Evolutionary conservation across 331 rosid genomes (phyloP), one percentile per base, ranked within the genome.

Genomic region (Telfairia occidentalis): DNA sequence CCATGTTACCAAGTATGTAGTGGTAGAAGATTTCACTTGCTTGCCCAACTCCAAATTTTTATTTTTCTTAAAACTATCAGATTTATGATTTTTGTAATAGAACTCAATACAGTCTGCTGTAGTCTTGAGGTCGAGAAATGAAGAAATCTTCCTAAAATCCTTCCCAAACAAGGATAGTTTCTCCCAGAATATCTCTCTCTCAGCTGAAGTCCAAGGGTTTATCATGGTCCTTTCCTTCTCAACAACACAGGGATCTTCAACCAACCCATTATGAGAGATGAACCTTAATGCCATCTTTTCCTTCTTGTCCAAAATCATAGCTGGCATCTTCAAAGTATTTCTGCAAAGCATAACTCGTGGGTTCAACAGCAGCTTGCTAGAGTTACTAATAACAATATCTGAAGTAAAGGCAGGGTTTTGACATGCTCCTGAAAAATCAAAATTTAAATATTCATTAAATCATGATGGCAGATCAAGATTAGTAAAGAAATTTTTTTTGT

Each of bases 81-180:
- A 89, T 66, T 92, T 96, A 73, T 92, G 99, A 57, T 92, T 88
- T 77, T 90, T 96, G 89, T 96, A 96, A 80, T 96, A 96, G 81
- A 90, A 96, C 78, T 96, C 92, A 8, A 96, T 87, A 86, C 97
- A 96, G 69, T 96, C 99, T 0, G 99, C 99, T 13, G 89, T 92
- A 70, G 99, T 92, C 86, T 90, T 96, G 87, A 90, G 97, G 63
- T 85, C 87, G 24, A 96, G 89, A 76, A 84, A 96, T 37, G 92
- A 90, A 46, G 99, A 86, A 67, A 96, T 87, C 82, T 85, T 92
- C 30, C 84, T 78, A 67, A 96, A 96, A 78, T 96, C 92, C 83
- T 96, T 96, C 77, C 99, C 97, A 29, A 74, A 81, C 3, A 64
- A 71, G 57, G 87, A 86, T 26, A 86, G 82, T 81, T 96, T 90